Conservation (phyloP, 148 eudicot species). For the Fallopia convolvulus region DNA sequence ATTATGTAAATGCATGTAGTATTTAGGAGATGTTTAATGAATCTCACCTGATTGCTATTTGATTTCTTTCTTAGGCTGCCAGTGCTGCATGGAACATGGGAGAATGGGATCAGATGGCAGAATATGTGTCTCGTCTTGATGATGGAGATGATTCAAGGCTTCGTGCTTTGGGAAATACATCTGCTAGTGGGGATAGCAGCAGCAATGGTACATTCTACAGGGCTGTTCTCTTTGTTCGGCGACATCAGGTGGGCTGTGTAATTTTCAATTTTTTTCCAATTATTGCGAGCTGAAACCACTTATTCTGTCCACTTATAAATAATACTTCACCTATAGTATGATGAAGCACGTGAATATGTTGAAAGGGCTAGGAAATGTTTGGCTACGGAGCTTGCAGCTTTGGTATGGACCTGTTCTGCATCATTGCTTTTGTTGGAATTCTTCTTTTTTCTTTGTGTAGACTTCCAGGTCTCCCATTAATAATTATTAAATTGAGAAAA, state of each 20-base stretch:
- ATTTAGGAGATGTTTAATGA: neutral
- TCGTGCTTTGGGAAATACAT: constrained; percentile 75
- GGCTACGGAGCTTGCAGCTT: constrained; percentile 94
- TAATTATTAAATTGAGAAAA: neutral
- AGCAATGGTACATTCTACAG: constrained; percentile 88
- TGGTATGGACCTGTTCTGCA: constrained; percentile 35
- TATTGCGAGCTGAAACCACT: neutral
- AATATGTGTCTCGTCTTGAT: constrained; percentile 86
- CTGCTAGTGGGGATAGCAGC: constrained; percentile 84
- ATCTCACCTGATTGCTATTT: neutral
- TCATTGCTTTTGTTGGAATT: neutral
- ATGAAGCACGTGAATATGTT: constrained; percentile 89
- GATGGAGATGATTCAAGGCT: constrained; percentile 93
- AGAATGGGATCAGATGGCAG: constrained; percentile 99
- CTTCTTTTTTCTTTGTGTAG: neutral
- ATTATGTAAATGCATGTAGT: neutral
- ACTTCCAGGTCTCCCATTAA: neutral
- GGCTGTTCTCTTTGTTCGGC: constrained; percentile 87
- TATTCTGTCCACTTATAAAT: neutral
- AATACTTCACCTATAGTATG: constrained; percentile 48
- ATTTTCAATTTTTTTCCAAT: neutral
- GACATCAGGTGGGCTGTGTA: constrained; percentile 52
- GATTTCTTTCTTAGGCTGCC: constrained; percentile 58
- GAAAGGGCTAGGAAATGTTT: constrained; percentile 97
- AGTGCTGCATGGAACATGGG: constrained; percentile 99